Evolutionary conservation across 192 early-diverging fungal species (phyloP).

Genomic region (Gigaspora rosea): DNA sequence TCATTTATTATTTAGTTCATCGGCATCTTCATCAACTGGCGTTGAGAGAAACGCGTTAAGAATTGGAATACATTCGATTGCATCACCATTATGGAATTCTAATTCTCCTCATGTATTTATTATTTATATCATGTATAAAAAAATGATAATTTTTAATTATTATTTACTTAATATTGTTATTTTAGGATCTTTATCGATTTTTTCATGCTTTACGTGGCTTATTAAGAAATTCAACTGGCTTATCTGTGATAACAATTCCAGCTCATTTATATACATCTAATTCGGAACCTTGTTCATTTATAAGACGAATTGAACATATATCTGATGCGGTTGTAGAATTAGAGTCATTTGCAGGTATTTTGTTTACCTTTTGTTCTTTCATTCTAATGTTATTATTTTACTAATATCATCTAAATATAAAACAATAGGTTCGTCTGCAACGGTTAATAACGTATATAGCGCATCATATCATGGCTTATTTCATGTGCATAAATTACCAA

Average conservation of each 20-base stretch:
- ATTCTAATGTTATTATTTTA: not conserved
- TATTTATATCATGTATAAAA: not conserved
- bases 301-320: constrained; percentile 74
- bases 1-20: constrained; percentile 25
- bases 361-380: not conserved
- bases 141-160: not conserved
- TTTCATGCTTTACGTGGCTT: constrained; percentile 73
- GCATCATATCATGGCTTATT: constrained; percentile 87
- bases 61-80: constrained; percentile 80
- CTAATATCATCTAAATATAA: not conserved
- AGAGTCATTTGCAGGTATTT: constrained; percentile 88
- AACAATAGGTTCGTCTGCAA: constrained; percentile 51
- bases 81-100: constrained; percentile 77
- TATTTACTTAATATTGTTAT: not conserved
- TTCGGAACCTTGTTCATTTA: constrained; percentile 40
- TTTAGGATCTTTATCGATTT: constrained; percentile 65
- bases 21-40: constrained; percentile 35
- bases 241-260: constrained; percentile 80
- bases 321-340: constrained; percentile 87
- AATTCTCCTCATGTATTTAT: constrained; percentile 52
- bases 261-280: constrained; percentile 65
- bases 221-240: constrained; percentile 75
- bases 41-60: constrained; percentile 68
- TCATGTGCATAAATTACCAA: constrained; percentile 81
- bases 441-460: constrained; percentile 57